Conservation (phyloP, 495 filamentous ascomycete species). For the Neurospora sublineolata region DNA sequence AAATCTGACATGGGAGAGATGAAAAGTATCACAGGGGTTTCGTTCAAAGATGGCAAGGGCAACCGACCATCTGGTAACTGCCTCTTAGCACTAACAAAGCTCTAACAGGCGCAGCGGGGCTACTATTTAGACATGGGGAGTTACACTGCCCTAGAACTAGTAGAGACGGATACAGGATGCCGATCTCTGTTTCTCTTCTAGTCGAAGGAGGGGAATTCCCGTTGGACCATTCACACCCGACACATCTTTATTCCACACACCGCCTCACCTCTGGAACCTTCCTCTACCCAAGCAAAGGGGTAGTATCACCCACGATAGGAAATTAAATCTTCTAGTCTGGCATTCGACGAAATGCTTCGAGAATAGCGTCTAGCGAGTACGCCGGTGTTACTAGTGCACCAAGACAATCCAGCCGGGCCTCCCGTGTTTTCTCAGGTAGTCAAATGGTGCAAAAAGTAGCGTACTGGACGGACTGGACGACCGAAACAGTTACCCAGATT, state of each 20-base stretch:
- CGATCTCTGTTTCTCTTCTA: background rate
- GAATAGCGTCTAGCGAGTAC: background rate
- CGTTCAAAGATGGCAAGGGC: background rate
- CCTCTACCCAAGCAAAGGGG: background rate
- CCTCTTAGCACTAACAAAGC: background rate
- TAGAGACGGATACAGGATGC: background rate
- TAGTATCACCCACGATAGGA: background rate
- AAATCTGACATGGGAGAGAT: background rate
- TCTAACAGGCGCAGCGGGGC: background rate
- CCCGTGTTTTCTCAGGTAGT: background rate
- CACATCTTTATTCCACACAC: background rate
- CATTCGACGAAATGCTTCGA: background rate
- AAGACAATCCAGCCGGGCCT: background rate
- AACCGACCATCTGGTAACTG: background rate
- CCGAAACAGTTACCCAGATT: background rate
- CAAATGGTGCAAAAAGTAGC: background rate
- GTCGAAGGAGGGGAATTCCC: background rate
- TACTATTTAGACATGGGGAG: background rate
- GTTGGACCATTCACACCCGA: background rate
- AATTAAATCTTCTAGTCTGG: background rate
- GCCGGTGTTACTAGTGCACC: background rate
- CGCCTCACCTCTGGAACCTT: background rate
- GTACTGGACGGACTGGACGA: background rate
- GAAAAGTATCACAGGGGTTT: background rate
- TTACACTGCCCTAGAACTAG: background rate